Evolutionary conservation across 495 filamentous ascomycete genomes (phyloP), one percentile per base, ranked within the genome.

Genomic region (Penicillium bovifimosum): DNA sequence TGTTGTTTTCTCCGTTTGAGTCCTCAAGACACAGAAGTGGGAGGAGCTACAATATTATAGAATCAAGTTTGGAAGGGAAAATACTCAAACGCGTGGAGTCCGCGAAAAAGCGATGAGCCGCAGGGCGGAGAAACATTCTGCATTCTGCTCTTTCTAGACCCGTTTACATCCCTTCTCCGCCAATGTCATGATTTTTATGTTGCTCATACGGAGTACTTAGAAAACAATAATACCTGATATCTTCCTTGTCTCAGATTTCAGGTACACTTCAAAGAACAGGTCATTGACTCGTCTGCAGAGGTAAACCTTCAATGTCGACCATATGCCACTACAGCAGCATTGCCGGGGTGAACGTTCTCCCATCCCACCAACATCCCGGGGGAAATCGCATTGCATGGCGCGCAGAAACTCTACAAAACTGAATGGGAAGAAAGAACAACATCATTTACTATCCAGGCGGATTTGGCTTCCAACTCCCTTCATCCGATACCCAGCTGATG

Each of bases 271-370:
- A 14, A 1, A 13, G 1, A 29, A 14, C 5, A 18, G 8, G 10
- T 16, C 24, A 47, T 47, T 28, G 14, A 17, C 45, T 38, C 38
- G 14, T 10, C 11, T 14, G 9, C n/a, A 20, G 6, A 31, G 10
- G 16, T 6, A 1, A 36, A 16, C 0, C 46, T 31, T 32, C 26
- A 9, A 17, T 9, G 5, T 46, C 9, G 8, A 33, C 17, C 17
- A 20, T 18, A 13, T 14, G 38, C 28, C 16, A 28, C 31, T 39
- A 41, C 17, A 36, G 39, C 41, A 14, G 9, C 41, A 45, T 54
- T 51, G n/a, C 50, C 42, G 58, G 67, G 67, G 34, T 58, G 62
- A 67, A 66, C 49, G 53, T 57, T 70, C 67, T 67, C 40, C 60
- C 64, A 18, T 34, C 27, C 6, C 31, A 36, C 32, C 26, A 14